phyloP scores from a whole-genome alignment of 768 basidiomycete species.

The Rhodotorula paludigena region DNA sequence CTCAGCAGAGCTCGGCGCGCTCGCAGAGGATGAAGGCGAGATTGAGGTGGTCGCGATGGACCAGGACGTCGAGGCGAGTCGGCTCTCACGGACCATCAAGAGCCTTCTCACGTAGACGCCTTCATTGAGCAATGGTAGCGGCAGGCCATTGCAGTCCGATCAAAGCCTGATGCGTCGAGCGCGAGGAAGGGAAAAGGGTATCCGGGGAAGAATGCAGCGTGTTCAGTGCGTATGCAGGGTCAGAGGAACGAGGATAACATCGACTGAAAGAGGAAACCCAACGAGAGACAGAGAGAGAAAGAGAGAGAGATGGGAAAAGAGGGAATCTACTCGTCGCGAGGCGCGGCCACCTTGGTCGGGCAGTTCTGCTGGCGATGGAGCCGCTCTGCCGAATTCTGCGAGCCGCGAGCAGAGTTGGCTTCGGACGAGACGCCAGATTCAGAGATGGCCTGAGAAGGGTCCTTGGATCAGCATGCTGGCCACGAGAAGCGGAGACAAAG shows the following conservation, averaged over 20 bases:
- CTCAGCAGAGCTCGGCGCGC: too few species aligned
- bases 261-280: neutral
- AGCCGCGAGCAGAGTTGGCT: neutral
- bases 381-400: neutral
- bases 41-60: too few species aligned
- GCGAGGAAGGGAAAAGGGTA: neutral
- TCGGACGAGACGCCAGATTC: constrained; percentile 15
- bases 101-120: too few species aligned
- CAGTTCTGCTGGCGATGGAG: neutral
- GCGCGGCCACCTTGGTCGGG: neutral
- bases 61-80: too few species aligned
- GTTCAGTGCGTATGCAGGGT: neutral
- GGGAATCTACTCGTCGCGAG: neutral
- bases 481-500: too few species aligned
- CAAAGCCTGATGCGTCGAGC: too few species aligned
- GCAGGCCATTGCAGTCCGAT: too few species aligned
- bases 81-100: too few species aligned
- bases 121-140: too few species aligned
- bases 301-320: neutral
- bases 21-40: too few species aligned
- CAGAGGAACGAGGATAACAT: neutral
- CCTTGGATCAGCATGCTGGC: neutral
- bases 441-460: constrained; percentile 3
- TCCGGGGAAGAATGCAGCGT: neutral
- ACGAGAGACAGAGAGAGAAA: neutral